A percentile compares a stretch with the other conserved stretches of the same genome.
Conservation (phyloP, 805 yeast species). For the Saturnispora quitensis region DNA sequence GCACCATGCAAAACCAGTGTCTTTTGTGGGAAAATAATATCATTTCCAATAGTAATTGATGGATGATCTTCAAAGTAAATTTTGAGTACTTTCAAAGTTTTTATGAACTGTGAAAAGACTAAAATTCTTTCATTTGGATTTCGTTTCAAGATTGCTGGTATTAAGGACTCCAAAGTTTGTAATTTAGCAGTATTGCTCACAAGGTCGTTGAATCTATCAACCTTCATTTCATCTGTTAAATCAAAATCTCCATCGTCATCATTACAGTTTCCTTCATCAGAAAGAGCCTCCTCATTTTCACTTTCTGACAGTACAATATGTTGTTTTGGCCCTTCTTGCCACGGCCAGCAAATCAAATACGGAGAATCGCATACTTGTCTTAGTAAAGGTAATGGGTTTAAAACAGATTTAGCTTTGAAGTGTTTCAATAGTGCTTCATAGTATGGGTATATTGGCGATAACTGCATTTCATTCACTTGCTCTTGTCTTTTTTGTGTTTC, state of each 20-base stretch:
- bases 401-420: constrained; percentile 44
- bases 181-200: constrained; percentile 64
- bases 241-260: constrained; percentile 29
- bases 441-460: constrained; percentile 1
- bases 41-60: constrained; percentile 22
- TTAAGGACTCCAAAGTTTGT: constrained; percentile 55
- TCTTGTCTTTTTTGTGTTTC: constrained; percentile 4
- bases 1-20: constrained; percentile 49
- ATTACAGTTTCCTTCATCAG: constrained; percentile 11
- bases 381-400: constrained; percentile 73
- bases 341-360: constrained; percentile 74
- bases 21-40: constrained; percentile 25
- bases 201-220: constrained; percentile 19
- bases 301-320: neutral
- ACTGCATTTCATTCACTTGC: neutral
- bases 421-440: constrained; percentile 18
- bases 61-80: constrained; percentile 50
- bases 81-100: constrained; percentile 69
- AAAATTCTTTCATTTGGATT: constrained; percentile 40
- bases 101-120: constrained; percentile 86
- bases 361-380: constrained; percentile 84
- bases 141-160: constrained; percentile 36
- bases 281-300: neutral
- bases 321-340: constrained; percentile 20
- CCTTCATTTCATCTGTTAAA: neutral